Percentiles rank a stretch among this genome's conserved stretches.
These are phyloP conservation scores for Malassezia dermatis DNA, from an alignment of 1,284 basidiomycete genomes.

Conservation along the genomic window DNA sequence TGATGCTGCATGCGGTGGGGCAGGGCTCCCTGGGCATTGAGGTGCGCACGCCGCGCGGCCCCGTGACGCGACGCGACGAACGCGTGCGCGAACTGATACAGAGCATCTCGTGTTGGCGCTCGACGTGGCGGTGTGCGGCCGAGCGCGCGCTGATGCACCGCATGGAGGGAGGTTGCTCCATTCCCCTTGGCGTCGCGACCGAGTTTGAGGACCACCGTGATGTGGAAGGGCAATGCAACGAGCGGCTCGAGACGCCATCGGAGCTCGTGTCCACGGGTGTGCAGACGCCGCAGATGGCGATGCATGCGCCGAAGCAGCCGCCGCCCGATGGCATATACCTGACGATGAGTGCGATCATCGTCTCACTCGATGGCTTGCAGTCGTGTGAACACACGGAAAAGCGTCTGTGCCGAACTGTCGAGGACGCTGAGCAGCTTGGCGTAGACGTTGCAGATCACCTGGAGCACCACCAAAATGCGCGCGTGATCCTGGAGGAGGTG, in stretches of 20 bases:
- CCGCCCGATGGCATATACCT: slow-evolving; percentile 26
- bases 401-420: slow-evolving; percentile 20
- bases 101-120: slow-evolving; percentile 41
- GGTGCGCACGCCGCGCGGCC: slow-evolving; percentile 55
- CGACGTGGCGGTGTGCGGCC: slow-evolving; percentile 36
- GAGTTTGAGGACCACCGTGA: slow-evolving; percentile 38
- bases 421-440: slow-evolving; percentile 36
- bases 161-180: slow-evolving; percentile 90
- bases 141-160: slow-evolving; percentile 77
- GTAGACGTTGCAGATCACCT: slow-evolving; percentile 33
- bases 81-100: slow-evolving; percentile 30
- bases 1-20: slow-evolving; percentile 77
- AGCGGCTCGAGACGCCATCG: slow-evolving; percentile 20
- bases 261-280: neutral
- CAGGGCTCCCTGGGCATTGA: slow-evolving; percentile 88
- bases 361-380: slow-evolving; percentile 41
- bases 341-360: slow-evolving; percentile 39
- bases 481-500: slow-evolving; percentile 42
- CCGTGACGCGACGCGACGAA: slow-evolving; percentile 31
- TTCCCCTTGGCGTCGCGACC: slow-evolving; percentile 81
- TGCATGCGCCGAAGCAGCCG: neutral
- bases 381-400: slow-evolving; percentile 24
- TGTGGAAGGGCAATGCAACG: slow-evolving; percentile 33
- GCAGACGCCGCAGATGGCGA: neutral
- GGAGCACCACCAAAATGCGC: slow-evolving; percentile 30